Evolutionary conservation across 2,329 filamentous ascomycete species (phyloP), one percentile per base, ranked within the genome.

Genomic region (Talaromyces atroroseus): DNA sequence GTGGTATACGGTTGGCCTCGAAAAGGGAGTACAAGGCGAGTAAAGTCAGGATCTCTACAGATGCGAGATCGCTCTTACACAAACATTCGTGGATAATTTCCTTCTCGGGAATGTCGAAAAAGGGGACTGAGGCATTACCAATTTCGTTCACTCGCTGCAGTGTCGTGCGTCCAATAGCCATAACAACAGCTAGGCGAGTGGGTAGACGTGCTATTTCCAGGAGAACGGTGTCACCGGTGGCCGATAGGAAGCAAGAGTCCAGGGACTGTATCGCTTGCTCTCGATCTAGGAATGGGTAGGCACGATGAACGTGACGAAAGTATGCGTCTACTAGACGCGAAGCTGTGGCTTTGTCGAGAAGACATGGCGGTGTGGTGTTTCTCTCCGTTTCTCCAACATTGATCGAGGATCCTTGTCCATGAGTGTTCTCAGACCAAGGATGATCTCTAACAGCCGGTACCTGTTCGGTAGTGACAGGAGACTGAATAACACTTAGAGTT

Each of bases 161-260:
- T 0, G 75, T 78, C 0, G 74, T 77, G 52, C 72, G 75, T 0
- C 76, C 76, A 38, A 78, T 77, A 23, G 76, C 75, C 72, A 78
- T 76, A 60, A 78, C 68, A 4, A 78, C 70, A 58, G 75, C 75
- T 2, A 77, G 59, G 4, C 74, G 56, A 4, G 71, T 77, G 4
- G 70, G 68, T 5, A 29, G 6, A 29, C 26, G 26, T 10, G 26
- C 26, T 29, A 29, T 29, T 29, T 29, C 8, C 26, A 29, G 26
- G 5, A 29, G 26, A 29, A 8, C 26, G 11, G 26, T 29, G 26
- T 29, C 26, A 29, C 11, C 26, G 11, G 24, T 8, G 4, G 24
- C 24, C 24, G 24, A 26, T 16, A 49, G 48, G 36, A 42, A 52
- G 36, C n/a, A 26, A 14, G 8, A 36, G 66, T 8, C 62, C 12